phyloP scores from a whole-genome alignment of 2,329 filamentous ascomycete genomes.

The Sporothrix euskadiensis region DNA sequence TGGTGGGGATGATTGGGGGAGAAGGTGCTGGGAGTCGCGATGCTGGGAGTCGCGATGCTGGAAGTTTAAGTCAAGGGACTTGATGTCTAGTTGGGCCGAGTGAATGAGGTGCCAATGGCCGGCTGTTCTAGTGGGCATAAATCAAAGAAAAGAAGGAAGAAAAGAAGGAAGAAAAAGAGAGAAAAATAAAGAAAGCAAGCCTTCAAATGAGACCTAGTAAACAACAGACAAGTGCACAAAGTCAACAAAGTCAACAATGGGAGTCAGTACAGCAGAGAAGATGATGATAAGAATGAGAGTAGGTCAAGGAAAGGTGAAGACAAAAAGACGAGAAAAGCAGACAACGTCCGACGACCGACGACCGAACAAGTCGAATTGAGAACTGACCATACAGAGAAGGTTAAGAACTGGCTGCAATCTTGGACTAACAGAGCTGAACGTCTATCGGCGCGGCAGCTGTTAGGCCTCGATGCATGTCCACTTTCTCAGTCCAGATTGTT shows the following conservation, averaged over 20 bases:
- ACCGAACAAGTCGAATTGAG: not conserved
- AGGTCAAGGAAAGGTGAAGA: not conserved
- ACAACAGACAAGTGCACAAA: not conserved
- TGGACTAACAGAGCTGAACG: constrained; percentile 6
- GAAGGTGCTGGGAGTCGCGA: not conserved
- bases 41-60: not conserved
- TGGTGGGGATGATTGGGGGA: not conserved
- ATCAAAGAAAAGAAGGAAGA: not conserved
- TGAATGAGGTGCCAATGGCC: not conserved
- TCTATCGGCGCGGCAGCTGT: constrained; percentile 3
- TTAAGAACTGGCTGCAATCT: not conserved
- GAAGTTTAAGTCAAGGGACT: not conserved
- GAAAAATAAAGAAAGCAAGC: not conserved
- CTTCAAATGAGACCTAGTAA: not conserved
- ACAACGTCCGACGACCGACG: not conserved
- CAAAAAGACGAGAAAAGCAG: not conserved
- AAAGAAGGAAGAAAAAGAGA: not conserved
- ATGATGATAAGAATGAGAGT: not conserved
- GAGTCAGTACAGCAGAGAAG: not conserved
- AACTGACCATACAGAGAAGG: not conserved
- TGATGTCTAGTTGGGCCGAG: not conserved
- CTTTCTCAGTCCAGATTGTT: not conserved
- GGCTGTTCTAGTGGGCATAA: not conserved
- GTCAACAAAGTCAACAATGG: not conserved
- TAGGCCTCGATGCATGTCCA: constrained; percentile 16